A percentile compares a stretch with the other conserved stretches of the same genome.
phyloP scores from a whole-genome alignment of 352 stramenopile genomes.

The Phytophthora constricta region DNA sequence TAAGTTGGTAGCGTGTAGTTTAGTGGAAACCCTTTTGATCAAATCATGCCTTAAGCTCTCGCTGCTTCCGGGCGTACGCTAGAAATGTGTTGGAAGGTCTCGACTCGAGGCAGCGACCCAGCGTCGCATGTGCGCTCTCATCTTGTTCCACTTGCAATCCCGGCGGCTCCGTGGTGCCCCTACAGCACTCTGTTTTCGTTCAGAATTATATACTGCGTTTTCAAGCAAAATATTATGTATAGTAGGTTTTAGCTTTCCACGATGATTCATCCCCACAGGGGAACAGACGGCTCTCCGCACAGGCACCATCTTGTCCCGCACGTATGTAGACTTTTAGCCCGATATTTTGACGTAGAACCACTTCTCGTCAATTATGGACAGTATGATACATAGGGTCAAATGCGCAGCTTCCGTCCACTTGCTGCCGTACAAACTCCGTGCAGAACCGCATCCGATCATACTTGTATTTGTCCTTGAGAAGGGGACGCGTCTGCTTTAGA shows the following conservation, averaged over 20 bases:
- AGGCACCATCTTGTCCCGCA: too few species aligned
- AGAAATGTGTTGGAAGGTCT: neutral
- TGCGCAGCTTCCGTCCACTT: too few species aligned
- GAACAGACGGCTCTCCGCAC: too few species aligned
- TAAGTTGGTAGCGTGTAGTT: too few species aligned
- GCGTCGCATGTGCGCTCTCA: conserved; percentile 1
- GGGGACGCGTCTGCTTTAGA: too few species aligned
- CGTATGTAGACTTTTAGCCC: too few species aligned
- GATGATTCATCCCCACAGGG: neutral
- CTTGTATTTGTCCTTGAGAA: too few species aligned
- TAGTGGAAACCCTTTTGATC: neutral
- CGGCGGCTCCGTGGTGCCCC: neutral
- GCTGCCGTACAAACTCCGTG: too few species aligned
- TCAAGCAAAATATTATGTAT: neutral
- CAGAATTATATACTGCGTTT: neutral
- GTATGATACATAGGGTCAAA: too few species aligned
- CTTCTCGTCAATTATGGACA: too few species aligned
- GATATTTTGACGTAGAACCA: too few species aligned
- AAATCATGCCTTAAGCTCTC: neutral
- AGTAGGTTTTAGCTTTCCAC: neutral
- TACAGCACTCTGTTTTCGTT: neutral
- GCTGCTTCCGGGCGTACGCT: neutral
- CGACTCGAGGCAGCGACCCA: neutral
- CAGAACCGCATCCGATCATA: too few species aligned
- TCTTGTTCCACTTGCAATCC: neutral